Evolutionary conservation across 305 asterid species (phyloP), one percentile per base, ranked within the genome.

Genomic region (Fraxinus greggii): DNA sequence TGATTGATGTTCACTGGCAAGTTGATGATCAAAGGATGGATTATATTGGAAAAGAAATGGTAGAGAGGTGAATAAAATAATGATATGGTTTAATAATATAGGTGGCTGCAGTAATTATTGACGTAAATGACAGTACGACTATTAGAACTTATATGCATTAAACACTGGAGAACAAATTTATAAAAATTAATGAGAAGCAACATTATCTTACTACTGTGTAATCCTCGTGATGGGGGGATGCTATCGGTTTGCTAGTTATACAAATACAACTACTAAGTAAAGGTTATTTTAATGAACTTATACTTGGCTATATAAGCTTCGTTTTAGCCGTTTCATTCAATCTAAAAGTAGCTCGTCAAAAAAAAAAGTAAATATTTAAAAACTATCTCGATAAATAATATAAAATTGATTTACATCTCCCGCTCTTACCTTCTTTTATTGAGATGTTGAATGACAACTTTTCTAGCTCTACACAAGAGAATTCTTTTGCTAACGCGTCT

Each of bases 1-100:
- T 23, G 70, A 61, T 61, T 48, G 80, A 78, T 77, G 78, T 65
- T 42, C 73, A 73, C 72, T 65, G 59, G 80, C 80, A 78, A 32
- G 83, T 54, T 74, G 70, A 63, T 75, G 83, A 84, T 82, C 77
- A 83, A 85, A 79, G 73, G 69, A 42, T 75, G 88, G 86, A 83
- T 84, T 87, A 83, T 83, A 1, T 59, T 54, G 59, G 56, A 73
- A 77, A 24, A 24, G 3, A 24, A 36, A 51, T 80, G 12, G 76
- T 42, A 23, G 85, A 78, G 76, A 23, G 75, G 26, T 78, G 82
- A 84, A 79, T 80, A 84, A 80, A 82, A 59, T 82, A 72, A 80
- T 75, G 77, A 17, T 51, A 51, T 5, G 8, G 0, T 45, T 12
- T 13, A 3, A 15, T 3, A 3, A 48, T 1, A 9, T 17, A 40